Percentiles rank a stretch among this genome's conserved stretches.
Conservation (phyloP, 2,329 filamentous ascomycete species). For the Fusarium camptoceras region DNA sequence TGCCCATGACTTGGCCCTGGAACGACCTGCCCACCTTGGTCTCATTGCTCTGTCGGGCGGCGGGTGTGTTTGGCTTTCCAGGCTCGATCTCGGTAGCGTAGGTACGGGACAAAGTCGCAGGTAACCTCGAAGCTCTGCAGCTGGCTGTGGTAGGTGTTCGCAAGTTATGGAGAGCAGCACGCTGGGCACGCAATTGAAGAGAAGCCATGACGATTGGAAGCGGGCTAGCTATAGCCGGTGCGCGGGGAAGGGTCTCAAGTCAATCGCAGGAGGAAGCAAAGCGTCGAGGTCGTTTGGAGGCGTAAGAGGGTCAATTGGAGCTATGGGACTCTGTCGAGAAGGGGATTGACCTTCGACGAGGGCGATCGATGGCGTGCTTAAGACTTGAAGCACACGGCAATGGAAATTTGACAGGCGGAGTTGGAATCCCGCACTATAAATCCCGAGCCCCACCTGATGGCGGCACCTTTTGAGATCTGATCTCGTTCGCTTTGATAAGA, state of each 20-base stretch:
- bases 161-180: constrained; percentile 49
- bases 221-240: not conserved
- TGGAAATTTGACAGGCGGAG: constrained; percentile 47
- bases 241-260: constrained; percentile 11
- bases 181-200: constrained; percentile 49
- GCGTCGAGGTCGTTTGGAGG: constrained; percentile 1
- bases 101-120: constrained; percentile 39
- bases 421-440: constrained; percentile 44
- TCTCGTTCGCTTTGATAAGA: constrained; percentile 6
- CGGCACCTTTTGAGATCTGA: constrained; percentile 15
- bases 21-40: constrained; percentile 59
- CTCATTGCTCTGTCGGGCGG: constrained; percentile 51
- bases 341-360: constrained; percentile 16
- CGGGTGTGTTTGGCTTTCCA: constrained; percentile 48
- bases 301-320: not conserved
- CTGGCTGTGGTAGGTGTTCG: constrained; percentile 33
- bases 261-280: constrained; percentile 17
- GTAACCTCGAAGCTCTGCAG: constrained; percentile 33
- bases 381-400: constrained; percentile 40
- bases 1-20: constrained; percentile 70
- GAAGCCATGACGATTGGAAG: constrained; percentile 45
- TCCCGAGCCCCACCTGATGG: constrained; percentile 37
- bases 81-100: constrained; percentile 54
- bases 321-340: constrained; percentile 1
- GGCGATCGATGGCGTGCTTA: constrained; percentile 31